phyloP scores from a whole-genome alignment of 2,329 filamentous ascomycete genomes.

The Fusarium sp. region DNA sequence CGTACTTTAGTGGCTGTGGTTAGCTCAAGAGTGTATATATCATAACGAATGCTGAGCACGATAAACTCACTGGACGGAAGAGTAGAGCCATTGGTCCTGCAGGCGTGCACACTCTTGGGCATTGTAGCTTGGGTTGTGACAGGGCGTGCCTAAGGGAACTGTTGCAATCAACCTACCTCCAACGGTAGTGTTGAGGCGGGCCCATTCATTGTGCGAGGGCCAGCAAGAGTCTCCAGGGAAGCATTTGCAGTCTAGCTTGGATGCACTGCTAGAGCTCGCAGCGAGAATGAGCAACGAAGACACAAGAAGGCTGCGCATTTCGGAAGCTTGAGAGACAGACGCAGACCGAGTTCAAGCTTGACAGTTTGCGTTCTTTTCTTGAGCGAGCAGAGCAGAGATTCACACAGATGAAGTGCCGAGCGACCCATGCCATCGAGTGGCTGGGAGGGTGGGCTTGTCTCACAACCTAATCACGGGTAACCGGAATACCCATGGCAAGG shows the following conservation, averaged over 20 bases:
- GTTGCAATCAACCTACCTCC: constrained; percentile 62
- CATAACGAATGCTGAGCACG: fast-evolving
- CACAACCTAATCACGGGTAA: too few relatives aligned
- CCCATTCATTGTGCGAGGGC: constrained; percentile 60
- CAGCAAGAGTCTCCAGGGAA: constrained; percentile 62
- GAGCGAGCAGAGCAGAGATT: too few relatives aligned
- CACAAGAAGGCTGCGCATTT: not conserved
- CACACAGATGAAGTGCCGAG: too few relatives aligned
- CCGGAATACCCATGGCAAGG: too few relatives aligned
- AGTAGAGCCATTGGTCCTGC: constrained; percentile 55
- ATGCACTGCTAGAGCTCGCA: not conserved
- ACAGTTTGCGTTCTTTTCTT: too few relatives aligned
- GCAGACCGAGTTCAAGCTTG: too few relatives aligned
- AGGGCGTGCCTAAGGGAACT: constrained; percentile 60
- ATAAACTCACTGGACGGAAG: constrained; percentile 57
- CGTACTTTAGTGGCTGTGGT: constrained; percentile 11
- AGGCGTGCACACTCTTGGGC: constrained; percentile 56
- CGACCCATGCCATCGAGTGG: too few relatives aligned
- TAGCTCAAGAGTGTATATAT: not conserved
- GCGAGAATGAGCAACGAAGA: constrained; percentile 5
- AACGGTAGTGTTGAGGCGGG: constrained; percentile 60
- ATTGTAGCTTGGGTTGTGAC: constrained; percentile 62
- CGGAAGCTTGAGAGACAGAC: not conserved
- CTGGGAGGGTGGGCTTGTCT: too few relatives aligned
- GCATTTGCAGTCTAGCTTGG: constrained; percentile 15